These are phyloP conservation scores for Raddia guianensis DNA, from an alignment of 176 grass and related monocot genomes.

Conservation along the genomic window DNA sequence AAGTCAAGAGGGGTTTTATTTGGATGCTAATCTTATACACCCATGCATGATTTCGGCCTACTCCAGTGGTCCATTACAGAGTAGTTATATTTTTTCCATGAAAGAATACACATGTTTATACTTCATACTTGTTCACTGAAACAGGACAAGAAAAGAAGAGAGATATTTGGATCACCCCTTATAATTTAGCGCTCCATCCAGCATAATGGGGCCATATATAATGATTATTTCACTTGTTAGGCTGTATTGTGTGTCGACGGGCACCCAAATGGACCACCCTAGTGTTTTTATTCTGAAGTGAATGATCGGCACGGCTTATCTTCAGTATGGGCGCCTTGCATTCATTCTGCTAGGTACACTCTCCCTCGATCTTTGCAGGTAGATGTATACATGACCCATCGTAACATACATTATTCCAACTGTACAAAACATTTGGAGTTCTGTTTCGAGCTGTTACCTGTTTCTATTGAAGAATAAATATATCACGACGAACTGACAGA, in stretches of 20 bases:
- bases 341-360: conserved; percentile 28
- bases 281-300: conserved; percentile 36
- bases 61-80: conserved; percentile 25
- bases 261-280: conserved; percentile 43
- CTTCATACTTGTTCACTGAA: conserved; percentile 39
- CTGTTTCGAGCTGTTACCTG: neutral
- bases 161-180: conserved; percentile 32
- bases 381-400: conserved; percentile 11
- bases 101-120: conserved; percentile 32
- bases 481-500: neutral
- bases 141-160: conserved; percentile 36
- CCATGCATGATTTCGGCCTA: neutral
- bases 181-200: conserved; percentile 40
- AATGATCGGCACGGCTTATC: conserved; percentile 46
- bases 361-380: conserved; percentile 16
- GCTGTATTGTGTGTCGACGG: conserved; percentile 41
- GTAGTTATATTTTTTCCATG: conserved; percentile 18
- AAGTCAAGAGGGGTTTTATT: neutral
- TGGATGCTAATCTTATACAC: conserved; percentile 11
- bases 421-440: neutral
- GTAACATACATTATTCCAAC: neutral
- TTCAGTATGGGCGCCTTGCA: conserved; percentile 40
- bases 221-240: conserved; percentile 47
- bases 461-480: neutral
- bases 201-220: conserved; percentile 51